Conservation (phyloP, 164 flowering plant species). For the Vitis labrusca region DNA sequence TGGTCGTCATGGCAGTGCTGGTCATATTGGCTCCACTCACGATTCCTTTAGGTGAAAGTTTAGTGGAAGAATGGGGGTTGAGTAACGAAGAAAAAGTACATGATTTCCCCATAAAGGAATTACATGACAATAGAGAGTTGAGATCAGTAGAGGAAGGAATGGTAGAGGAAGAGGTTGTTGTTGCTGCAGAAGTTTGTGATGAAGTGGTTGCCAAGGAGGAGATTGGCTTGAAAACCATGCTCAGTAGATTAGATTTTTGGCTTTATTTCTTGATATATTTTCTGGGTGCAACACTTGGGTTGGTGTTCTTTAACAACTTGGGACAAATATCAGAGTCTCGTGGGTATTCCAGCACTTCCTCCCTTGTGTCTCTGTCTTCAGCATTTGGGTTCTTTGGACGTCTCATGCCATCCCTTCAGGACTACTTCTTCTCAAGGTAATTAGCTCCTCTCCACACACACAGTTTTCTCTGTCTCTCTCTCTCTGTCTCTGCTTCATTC, state of each 20-base stretch:
- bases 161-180: constrained; percentile 11
- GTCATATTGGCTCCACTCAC: constrained; percentile 39
- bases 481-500: too few relatives aligned
- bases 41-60: constrained; percentile 36
- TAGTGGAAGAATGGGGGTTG: constrained; percentile 5
- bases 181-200: background rate
- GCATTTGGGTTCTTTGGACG: constrained; percentile 92
- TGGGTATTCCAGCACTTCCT: constrained; percentile 45
- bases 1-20: constrained; percentile 26
- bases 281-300: constrained; percentile 77
- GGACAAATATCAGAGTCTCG: constrained; percentile 96
- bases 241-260: constrained; percentile 82
- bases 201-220: constrained; percentile 45
- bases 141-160: background rate
- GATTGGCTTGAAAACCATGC: constrained; percentile 54
- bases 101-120: constrained; percentile 4
- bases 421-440: constrained; percentile 56
- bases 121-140: too few relatives aligned
- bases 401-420: constrained; percentile 67
- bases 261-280: constrained; percentile 76
- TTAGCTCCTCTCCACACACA: too few relatives aligned
- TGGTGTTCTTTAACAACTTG: constrained; percentile 79
- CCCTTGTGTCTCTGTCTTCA: constrained; percentile 79
- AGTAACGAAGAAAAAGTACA: constrained; percentile 28
- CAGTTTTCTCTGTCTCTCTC: too few relatives aligned